A percentile compares a stretch with the other conserved stretches of the same genome.
Conservation (phyloP, 192 early-diverging fungal genomes). For the Backusella circina region DNA sequence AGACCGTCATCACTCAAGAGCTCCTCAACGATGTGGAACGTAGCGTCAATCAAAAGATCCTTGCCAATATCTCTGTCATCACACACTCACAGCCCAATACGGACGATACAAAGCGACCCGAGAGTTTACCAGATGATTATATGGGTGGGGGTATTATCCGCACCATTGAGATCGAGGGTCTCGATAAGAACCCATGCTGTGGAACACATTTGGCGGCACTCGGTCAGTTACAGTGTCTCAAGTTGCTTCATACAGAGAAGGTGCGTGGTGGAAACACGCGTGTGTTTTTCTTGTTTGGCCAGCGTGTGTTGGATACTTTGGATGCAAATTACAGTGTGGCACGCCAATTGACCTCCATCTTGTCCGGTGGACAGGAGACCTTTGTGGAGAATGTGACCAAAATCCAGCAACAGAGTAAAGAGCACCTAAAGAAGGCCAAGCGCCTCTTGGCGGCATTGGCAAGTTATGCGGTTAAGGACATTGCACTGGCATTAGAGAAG, state of each 20-base stretch:
- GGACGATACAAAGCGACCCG: conserved; percentile 44
- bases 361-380: conserved; percentile 37
- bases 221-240: conserved; percentile 62
- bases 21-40: conserved; percentile 49
- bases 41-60: conserved; percentile 53
- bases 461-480: conserved; percentile 25
- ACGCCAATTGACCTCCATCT: conserved; percentile 29
- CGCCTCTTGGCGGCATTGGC: conserved; percentile 38
- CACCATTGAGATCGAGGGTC: conserved; percentile 42
- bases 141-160: conserved; percentile 40
- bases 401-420: conserved; percentile 31
- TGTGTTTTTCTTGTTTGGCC: conserved; percentile 66
- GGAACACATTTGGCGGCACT: conserved; percentile 64
- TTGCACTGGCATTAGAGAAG: conserved; percentile 22
- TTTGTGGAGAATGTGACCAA: conserved; percentile 41
- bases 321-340: conserved; percentile 33
- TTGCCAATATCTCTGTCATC: conserved; percentile 42
- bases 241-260: conserved; percentile 59
- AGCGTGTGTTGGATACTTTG: conserved; percentile 48
- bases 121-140: conserved; percentile 53
- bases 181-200: conserved; percentile 68
- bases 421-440: conserved; percentile 31
- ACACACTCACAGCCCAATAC: conserved; percentile 26
- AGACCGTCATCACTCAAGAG: conserved; percentile 32
- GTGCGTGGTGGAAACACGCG: conserved; percentile 63